phyloP scores from a whole-genome alignment of 75 land plant species.

The Pinus taeda region DNA sequence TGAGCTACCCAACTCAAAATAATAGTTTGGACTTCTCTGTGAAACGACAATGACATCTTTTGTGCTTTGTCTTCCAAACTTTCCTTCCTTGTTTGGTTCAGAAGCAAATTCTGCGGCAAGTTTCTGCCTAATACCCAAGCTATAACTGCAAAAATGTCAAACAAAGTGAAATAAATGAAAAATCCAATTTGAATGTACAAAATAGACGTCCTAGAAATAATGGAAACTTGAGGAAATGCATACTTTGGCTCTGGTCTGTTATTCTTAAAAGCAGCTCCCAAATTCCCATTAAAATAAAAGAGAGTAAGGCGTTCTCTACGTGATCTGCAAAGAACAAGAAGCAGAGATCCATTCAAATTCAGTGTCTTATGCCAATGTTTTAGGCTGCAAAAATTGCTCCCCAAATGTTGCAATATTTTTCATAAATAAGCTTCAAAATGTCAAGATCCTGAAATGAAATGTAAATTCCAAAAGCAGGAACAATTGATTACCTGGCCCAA shows the following conservation, averaged over 20 bases:
- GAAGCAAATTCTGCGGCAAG: constrained; percentile 89
- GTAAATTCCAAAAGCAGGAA: background rate
- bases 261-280: constrained; percentile 66
- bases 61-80: constrained; percentile 73
- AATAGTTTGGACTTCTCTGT: constrained; percentile 50
- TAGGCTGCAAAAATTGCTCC: background rate
- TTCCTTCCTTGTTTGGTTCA: constrained; percentile 75
- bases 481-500: constrained; percentile 64
- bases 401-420: background rate
- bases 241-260: constrained; percentile 88
- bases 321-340: constrained; percentile 39
- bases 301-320: constrained; percentile 53
- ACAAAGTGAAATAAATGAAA: constrained; percentile 5
- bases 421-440: constrained; percentile 8
- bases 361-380: background rate
- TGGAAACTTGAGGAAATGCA: constrained; percentile 10
- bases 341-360: background rate
- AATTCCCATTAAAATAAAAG: constrained; percentile 93
- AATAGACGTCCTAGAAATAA: constrained; percentile 2
- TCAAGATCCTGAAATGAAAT: background rate
- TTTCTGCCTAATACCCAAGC: constrained; percentile 94
- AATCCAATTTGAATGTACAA: background rate
- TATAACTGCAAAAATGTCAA: constrained; percentile 55
- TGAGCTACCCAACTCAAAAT: constrained; percentile 57
- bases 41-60: constrained; percentile 72